Evolutionary conservation across 192 early-diverging fungal species (phyloP), one percentile per base, ranked within the genome.

Genomic region (Diversispora epigaea): DNA sequence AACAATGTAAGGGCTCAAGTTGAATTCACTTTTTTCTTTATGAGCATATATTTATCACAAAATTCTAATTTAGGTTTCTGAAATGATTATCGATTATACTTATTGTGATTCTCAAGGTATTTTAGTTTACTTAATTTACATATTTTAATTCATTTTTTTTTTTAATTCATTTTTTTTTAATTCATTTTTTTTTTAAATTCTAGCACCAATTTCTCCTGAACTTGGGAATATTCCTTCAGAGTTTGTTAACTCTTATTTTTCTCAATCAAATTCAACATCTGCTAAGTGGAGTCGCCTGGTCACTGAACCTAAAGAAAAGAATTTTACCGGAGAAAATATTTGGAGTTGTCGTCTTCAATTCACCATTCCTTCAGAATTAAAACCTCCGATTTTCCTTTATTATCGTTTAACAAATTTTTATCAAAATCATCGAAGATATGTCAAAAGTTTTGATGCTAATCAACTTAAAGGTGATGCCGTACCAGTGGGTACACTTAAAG

Each of bases 371-470:
- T 84, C 85, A 68, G 77, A 81, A 45, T 77, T 98, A 80, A 86
- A 85, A 58, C 71, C 88, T 6, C 93, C 93, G 6, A 91, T 99
- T 71, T 98, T 91, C 76, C 73, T 99, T 63, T 99, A 98, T 82
- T 98, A 98, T 77, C 84, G 92, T 58, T 89, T 99, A 66, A 96
- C 96, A 44, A 96, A 97, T 81, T 99, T 99, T 82, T 99, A 97
- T 81, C 98, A 99, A 81, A 99, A 99, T 85, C 96, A 99, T 76
- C 89, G 98, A 52, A 89, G 91, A 66, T 99, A 99, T 77, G 93
- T 98, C 25, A 95, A 96, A 79, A 92, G 90, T 80, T 89, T 93
- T 77, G 90, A 93, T 78, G 80, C 87, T 41, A 87, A 90, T 66
- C 97, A 99, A 78, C 87, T 98, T 8, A 83, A 86, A 43, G 95